Evolutionary conservation across 169 alveolate species (phyloP).

Genomic region (Hepatocystis sp.): DNA sequence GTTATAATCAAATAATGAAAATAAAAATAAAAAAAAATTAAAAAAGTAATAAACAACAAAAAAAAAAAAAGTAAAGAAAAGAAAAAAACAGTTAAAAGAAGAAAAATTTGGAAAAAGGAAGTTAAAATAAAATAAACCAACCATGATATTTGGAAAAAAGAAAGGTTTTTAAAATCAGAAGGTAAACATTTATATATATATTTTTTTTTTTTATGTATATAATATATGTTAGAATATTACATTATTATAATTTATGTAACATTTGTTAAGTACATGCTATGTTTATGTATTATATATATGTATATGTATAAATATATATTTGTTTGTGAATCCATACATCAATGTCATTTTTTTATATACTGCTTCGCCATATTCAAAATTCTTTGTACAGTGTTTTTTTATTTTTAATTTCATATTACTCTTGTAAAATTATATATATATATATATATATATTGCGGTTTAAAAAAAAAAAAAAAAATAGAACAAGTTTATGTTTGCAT

Average conservation of each 20-base stretch:
- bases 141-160: conserved; percentile 74
- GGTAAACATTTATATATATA: conserved; percentile 33
- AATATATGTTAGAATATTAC: conserved; percentile 15
- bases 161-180: conserved; percentile 35
- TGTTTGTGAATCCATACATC: no score
- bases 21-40: background rate
- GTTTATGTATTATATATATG: no score
- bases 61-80: conserved; percentile 5
- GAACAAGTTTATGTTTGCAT: no score
- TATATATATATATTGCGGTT: no score
- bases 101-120: background rate
- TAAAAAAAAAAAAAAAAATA: no score
- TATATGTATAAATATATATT: no score
- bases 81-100: conserved; percentile 12
- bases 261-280: background rate
- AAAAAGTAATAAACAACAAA: conserved; percentile 6
- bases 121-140: conserved; percentile 38
- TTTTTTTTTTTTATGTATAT: background rate
- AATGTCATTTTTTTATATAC: no score
- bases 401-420: no score
- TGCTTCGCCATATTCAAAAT: no score
- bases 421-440: no score
- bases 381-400: no score
- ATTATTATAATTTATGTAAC: background rate
- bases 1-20: background rate